Evolutionary conservation across 2,329 filamentous ascomycete genomes (phyloP).

Genomic region (Aspergillus japonicus): DNA sequence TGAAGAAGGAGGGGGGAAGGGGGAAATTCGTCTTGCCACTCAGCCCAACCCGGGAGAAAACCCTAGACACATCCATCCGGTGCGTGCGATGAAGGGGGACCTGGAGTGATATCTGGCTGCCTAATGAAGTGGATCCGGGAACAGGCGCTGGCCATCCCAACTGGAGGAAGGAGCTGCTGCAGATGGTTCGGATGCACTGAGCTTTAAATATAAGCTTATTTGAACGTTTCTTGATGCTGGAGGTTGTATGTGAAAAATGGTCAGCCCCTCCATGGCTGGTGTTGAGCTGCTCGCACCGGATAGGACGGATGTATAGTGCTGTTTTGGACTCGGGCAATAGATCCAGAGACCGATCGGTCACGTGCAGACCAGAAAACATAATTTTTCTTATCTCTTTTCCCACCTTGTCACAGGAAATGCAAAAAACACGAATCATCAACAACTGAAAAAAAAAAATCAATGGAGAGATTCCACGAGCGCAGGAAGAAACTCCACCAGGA

Average conservation of each 20-base stretch:
- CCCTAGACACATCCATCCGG: neutral
- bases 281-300: neutral
- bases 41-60: neutral
- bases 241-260: neutral
- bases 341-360: neutral
- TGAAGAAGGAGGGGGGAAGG: neutral
- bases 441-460: too few species aligned
- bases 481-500: too few species aligned
- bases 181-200: neutral
- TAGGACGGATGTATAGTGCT: neutral
- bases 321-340: too few species aligned
- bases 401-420: neutral
- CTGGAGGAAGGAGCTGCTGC: slow-evolving; percentile 7
- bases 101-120: slow-evolving; percentile 12
- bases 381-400: neutral
- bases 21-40: neutral
- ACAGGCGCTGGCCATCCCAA: slow-evolving; percentile 3
- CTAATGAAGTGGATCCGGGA: slow-evolving; percentile 17
- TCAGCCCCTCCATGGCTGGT: neutral
- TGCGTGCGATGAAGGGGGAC: neutral
- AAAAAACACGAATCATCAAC: neutral
- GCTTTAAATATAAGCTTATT: slow-evolving; percentile 23
- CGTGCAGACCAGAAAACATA: neutral
- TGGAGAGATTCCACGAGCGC: neutral
- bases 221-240: slow-evolving; percentile 5